These are phyloP conservation scores for Hypoxylon fuscum DNA, from an alignment of 495 filamentous ascomycete genomes.

Conservation along the genomic window DNA sequence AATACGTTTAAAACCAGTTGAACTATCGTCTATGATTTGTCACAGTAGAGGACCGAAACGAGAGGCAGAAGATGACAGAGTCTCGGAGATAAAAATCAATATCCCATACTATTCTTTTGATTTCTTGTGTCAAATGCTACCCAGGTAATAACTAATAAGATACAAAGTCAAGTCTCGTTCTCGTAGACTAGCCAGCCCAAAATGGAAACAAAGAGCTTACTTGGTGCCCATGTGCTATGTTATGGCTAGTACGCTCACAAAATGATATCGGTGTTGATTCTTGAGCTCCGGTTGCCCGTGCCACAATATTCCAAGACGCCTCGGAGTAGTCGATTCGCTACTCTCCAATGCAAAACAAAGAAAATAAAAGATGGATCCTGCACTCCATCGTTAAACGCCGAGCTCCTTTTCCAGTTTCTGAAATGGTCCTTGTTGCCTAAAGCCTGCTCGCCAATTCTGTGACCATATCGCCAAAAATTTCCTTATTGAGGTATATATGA, in stretches of 20 bases:
- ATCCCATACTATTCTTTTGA: slow-evolving; percentile 19
- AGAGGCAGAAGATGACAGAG: background rate
- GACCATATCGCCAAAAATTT: background rate
- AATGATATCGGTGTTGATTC: slow-evolving; percentile 9
- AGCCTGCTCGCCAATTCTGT: slow-evolving; percentile 12
- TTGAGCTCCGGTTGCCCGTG: background rate
- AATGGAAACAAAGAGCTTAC: background rate
- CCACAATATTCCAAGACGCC: slow-evolving; percentile 18
- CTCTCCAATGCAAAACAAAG: slow-evolving; percentile 7
- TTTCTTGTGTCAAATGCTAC: slow-evolving; percentile 13
- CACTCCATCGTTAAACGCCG: slow-evolving; percentile 16
- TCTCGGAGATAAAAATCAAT: slow-evolving; percentile 5
- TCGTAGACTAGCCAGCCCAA: slow-evolving; percentile 1
- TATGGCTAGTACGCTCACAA: slow-evolving; percentile 19
- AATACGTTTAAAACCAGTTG: too few species aligned
- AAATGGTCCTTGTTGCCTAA: slow-evolving; percentile 10
- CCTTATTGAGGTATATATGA: slow-evolving; percentile 7
- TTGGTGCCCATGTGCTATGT: background rate
- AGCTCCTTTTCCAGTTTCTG: slow-evolving; percentile 15
- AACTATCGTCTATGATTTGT: too few species aligned
- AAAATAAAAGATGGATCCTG: background rate
- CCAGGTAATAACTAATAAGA: slow-evolving; percentile 15
- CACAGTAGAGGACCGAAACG: background rate
- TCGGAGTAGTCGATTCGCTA: background rate
- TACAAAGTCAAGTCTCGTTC: too few species aligned